phyloP scores from a whole-genome alignment of 1,284 basidiomycete genomes.

The Waitea zeae region DNA sequence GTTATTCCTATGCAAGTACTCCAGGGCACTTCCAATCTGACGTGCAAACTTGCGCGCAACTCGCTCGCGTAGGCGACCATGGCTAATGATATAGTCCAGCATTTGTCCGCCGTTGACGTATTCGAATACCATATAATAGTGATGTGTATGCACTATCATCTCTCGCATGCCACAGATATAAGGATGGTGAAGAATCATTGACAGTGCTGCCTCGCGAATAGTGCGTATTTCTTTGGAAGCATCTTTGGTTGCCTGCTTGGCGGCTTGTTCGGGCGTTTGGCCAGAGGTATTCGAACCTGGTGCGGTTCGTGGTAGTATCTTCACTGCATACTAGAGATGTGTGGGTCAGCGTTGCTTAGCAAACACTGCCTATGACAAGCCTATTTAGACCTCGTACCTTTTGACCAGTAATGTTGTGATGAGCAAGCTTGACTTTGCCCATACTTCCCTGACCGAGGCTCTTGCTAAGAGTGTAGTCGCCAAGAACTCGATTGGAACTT shows the following conservation, averaged over 20 bases:
- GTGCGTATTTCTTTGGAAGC: constrained; percentile 93
- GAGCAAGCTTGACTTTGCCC: constrained; percentile 97
- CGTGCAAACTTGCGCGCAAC: constrained; percentile 94
- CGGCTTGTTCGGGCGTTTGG: constrained; percentile 36
- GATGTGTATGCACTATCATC: constrained; percentile 90
- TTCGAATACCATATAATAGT: constrained; percentile 99
- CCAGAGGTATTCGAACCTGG: constrained; percentile 27
- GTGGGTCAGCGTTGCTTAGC: no score
- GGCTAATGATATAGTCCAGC: constrained; percentile 99
- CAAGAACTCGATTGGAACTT: constrained; percentile 51
- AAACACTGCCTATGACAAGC: no score
- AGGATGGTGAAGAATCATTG: constrained; percentile 90
- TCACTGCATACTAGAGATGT: constrained; percentile 74
- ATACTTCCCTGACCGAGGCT: constrained; percentile 96
- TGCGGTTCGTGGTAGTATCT: constrained; percentile 82
- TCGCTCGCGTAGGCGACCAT: constrained; percentile 88
- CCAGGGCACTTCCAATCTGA: constrained; percentile 90
- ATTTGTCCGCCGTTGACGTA: constrained; percentile 99
- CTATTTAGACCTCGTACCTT: constrained; percentile 43
- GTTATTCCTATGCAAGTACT: constrained; percentile 95
- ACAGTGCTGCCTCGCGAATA: constrained; percentile 87
- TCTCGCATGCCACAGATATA: constrained; percentile 99
- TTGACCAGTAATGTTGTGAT: constrained; percentile 79
- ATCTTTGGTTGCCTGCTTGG: constrained; percentile 78
- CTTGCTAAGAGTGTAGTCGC: constrained; percentile 94